Evolutionary conservation across 1,284 basidiomycete species (phyloP), one percentile per base, ranked within the genome.

Genomic region (Microbotryum scabiosae): DNA sequence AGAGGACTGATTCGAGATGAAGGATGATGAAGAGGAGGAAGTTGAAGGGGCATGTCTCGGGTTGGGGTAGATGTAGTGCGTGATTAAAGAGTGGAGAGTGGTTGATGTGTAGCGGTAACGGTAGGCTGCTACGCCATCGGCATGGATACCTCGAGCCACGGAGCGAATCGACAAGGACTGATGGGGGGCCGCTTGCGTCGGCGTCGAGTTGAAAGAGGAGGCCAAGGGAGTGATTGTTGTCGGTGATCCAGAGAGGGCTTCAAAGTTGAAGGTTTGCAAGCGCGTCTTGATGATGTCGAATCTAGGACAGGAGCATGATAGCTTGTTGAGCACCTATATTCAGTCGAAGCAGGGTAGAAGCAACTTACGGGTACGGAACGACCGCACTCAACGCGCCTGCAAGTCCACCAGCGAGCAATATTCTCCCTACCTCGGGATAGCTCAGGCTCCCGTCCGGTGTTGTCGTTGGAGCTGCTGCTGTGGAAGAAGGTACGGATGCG

Each of bases 201-300:
- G 23, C 8, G 28, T 51, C 28, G 5, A 9, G 3, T 3, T 20
- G 53, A 23, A 25, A 3, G 57, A 54, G 2, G 51, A 43, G n/a
- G 43, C 43, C 3, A 46, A 28, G 12, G 52, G 21, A 2, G n/a
- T 8, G 1, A 54, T 20, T 18, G 54, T n/a, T 5, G 58, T 46
- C 10, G 56, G 46, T 30, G 61, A 36, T 8, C 58, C 50, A 30
- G 58, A 61, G 26, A 56, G 61, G 23, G 54, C 61, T 47, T 50
- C 61, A 47, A 66, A 64, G 57, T 62, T 65, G 54, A 60, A 62
- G 20, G 62, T 70, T 54, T 61, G 70, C 1, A 70, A 57, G 2
- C 70, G 65, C 1, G 70, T 71, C 41, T 71, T 70, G 69, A 70
- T 64, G 28, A 71, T 70, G 64, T 70, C 69, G 49, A 71, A 65